These are phyloP conservation scores for Aspergillus neoniger DNA, from an alignment of 2,329 filamentous ascomycete genomes.

Conservation along the genomic window DNA sequence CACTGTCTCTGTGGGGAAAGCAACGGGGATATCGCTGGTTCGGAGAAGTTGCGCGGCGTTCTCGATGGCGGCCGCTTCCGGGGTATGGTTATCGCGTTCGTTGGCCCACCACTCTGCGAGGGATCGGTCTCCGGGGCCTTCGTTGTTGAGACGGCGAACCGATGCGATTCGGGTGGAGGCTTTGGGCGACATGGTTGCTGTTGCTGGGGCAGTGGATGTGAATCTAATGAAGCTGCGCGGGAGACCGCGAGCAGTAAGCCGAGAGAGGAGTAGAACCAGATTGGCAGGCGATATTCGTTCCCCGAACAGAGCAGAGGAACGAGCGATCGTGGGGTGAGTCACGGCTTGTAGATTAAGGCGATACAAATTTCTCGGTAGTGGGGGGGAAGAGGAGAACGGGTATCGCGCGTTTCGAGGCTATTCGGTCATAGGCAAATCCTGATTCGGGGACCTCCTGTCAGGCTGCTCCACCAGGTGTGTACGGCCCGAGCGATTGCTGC, in stretches of 20 bases:
- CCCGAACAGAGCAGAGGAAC: constrained; percentile 1
- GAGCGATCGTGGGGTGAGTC: background rate
- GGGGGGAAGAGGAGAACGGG: background rate
- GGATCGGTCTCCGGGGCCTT: constrained; percentile 34
- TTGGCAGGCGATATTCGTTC: constrained; percentile 22
- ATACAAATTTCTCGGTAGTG: constrained; percentile 3
- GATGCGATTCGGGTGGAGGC: constrained; percentile 39
- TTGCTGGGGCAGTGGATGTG: constrained; percentile 22
- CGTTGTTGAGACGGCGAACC: constrained; percentile 40
- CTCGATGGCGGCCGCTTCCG: constrained; percentile 56
- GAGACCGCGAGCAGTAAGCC: constrained; percentile 32
- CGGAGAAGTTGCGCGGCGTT: constrained; percentile 68
- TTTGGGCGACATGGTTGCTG: constrained; percentile 25
- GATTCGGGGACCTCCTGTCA: constrained; percentile 1
- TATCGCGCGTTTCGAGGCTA: background rate
- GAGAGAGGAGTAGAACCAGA: constrained; percentile 28
- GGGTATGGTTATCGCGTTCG: constrained; percentile 39
- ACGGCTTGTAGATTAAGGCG: background rate
- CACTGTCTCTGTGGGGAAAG: constrained; percentile 96
- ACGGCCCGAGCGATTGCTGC: background rate
- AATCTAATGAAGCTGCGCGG: constrained; percentile 32
- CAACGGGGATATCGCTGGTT: constrained; percentile 73
- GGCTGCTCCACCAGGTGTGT: background rate
- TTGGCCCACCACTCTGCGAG: constrained; percentile 44
- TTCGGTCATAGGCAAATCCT: background rate